Base-by-base conservation (phyloP, 139 green algal genomes). In the Mychonastes homosphaera region DNA sequence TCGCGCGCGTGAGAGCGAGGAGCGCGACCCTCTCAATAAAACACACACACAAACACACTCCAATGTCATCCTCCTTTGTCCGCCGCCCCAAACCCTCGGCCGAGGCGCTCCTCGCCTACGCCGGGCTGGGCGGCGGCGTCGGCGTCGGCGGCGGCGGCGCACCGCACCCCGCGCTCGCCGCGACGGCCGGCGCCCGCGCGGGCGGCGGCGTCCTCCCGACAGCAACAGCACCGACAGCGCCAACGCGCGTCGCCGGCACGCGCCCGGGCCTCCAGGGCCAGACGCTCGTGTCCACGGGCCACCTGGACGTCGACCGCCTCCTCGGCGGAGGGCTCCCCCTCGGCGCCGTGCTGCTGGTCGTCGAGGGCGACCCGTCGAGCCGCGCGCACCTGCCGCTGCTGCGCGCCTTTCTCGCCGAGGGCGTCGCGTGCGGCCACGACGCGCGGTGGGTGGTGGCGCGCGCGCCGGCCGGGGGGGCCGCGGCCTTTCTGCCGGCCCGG, bases 361-460 rank as follows among this genome's bases (percentile, higher is more conserved):
- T 85, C 4, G 83, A 93, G 60, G 67, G 76, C 63, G 82, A 92
- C 38, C 53, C 64, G 3, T 69, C 57, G 33, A 79, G 78, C 0
- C 34, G 58, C 3, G 81, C 88, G 46, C 68, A 81, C 51, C 29
- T 67, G 30, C 82, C 79, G 23, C 38, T 94, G 24, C 60, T 92
- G 27, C 71, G 72, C n/a, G 88, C 83, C 57, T 94, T 94, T 58
- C 49, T 86, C 24, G 78, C 75, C 5, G 85, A 94, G 61, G 85
- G 81, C 0, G 47, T 76, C 0, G 71, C 70, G 2, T 81, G 73
- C 34, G 72, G 75, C 5, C 84, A 93, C 39, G 38, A 19, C 26
- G n/a, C 50, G 2, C 52, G 21, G 2, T 57, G 64, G 68, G 32
- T 80, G 7, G 54, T 36, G 0, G 10, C 64, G 2, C 16, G 34